Evolutionary conservation across 2,329 filamentous ascomycete genomes (phyloP).

Genomic region (Dactylellina leptospora): DNA sequence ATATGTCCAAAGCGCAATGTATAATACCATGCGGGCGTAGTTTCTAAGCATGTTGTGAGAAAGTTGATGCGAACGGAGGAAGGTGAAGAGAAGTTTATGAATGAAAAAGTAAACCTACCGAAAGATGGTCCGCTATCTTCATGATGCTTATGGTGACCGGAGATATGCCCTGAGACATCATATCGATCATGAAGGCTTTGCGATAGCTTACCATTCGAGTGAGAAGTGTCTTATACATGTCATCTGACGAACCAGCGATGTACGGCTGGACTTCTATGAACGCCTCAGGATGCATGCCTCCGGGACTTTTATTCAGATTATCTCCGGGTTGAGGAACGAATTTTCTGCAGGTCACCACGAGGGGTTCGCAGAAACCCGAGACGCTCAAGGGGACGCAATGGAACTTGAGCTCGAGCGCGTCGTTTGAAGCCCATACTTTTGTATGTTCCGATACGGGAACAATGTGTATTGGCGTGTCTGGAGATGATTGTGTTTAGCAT

Average conservation of each 20-base stretch:
- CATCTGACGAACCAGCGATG: constrained; percentile 41
- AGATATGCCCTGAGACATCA: constrained; percentile 39
- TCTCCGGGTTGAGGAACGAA: constrained; percentile 48
- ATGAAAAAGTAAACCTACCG: constrained; percentile 27
- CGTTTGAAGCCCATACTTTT: constrained; percentile 34
- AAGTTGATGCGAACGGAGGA: constrained; percentile 11
- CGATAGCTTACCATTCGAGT: constrained; percentile 45
- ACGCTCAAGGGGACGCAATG: constrained; percentile 42
- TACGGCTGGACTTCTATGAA: constrained; percentile 43
- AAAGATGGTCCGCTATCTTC: constrained; percentile 46
- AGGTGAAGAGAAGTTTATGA: constrained; percentile 12
- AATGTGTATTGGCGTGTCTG: constrained; percentile 48
- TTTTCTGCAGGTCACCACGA: constrained; percentile 36
- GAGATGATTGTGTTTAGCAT: not conserved
- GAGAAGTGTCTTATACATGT: constrained; percentile 47
- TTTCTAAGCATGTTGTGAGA: constrained; percentile 32
- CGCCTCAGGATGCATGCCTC: constrained; percentile 32
- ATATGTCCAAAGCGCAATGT: constrained; percentile 49
- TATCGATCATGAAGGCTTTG: constrained; percentile 47
- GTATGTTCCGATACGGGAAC: constrained; percentile 49
- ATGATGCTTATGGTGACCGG: constrained; percentile 44
- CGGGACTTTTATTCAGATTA: constrained; percentile 48
- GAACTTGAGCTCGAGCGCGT: constrained; percentile 33
- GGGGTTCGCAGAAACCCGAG: constrained; percentile 36
- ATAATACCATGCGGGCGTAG: constrained; percentile 49